phyloP scores from a whole-genome alignment of 2,329 filamentous ascomycete species.

The Neopestalotiopsis sp. region DNA sequence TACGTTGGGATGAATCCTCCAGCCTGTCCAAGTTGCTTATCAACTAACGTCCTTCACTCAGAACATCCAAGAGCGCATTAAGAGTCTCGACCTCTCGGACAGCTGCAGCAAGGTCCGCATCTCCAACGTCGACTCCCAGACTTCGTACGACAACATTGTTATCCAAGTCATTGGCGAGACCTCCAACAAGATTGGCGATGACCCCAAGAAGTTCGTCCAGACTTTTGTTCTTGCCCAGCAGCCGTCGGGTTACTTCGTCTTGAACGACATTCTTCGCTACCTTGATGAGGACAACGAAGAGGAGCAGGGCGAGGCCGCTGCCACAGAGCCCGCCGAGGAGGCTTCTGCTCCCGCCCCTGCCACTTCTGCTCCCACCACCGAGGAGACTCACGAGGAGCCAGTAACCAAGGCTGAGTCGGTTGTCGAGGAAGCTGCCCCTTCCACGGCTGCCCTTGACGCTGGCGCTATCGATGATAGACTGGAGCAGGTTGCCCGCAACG shows the following conservation, averaged over 20 bases:
- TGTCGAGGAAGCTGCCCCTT: slow-evolving; percentile 39
- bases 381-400: slow-evolving; percentile 39
- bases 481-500: slow-evolving; percentile 53
- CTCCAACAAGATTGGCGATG: slow-evolving; percentile 82
- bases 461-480: slow-evolving; percentile 66
- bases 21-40: background rate
- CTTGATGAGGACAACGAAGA: slow-evolving; percentile 85
- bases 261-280: slow-evolving; percentile 97
- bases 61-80: slow-evolving; percentile 95
- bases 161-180: slow-evolving; percentile 98
- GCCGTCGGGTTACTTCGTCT: slow-evolving; percentile 95
- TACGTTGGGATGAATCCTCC: slow-evolving; percentile 50
- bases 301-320: slow-evolving; percentile 56
- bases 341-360: slow-evolving; percentile 31
- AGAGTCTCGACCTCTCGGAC: slow-evolving; percentile 90
- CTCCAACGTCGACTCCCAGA: slow-evolving; percentile 96
- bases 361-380: slow-evolving; percentile 11
- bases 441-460: slow-evolving; percentile 39
- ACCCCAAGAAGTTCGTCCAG: slow-evolving; percentile 95
- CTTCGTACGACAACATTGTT: slow-evolving; percentile 90
- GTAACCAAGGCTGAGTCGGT: slow-evolving; percentile 39
- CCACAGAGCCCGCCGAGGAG: slow-evolving; percentile 30
- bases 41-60: slow-evolving; percentile 41
- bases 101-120: slow-evolving; percentile 87
- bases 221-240: slow-evolving; percentile 97